Conservation (phyloP, 768 basidiomycete genomes). For the Tephrocybe sp. region DNA sequence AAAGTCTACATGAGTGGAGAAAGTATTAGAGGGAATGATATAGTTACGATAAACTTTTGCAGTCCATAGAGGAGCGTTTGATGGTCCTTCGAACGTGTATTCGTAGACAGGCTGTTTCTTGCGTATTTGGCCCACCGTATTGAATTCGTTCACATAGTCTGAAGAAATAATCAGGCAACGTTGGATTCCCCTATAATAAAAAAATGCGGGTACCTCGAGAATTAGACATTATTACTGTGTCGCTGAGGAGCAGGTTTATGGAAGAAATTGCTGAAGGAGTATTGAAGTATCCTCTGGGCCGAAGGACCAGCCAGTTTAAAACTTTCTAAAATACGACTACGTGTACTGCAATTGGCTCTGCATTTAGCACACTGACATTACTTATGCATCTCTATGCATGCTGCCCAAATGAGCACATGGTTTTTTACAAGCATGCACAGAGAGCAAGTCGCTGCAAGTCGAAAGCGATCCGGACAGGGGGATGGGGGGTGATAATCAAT, state of each 20-base stretch:
- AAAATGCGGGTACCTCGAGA: neutral
- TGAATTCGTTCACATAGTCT: slow-evolving; percentile 21
- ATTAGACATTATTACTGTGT: neutral
- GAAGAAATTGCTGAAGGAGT: neutral
- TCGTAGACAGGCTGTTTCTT: slow-evolving; percentile 11
- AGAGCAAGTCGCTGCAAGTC: too few relatives aligned
- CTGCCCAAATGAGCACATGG: neutral
- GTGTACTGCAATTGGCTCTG: too few relatives aligned
- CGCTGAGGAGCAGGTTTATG: neutral
- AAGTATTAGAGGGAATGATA: neutral
- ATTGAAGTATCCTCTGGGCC: too few relatives aligned
- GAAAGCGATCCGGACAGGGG: neutral
- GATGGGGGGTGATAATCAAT: neutral
- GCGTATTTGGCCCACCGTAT: slow-evolving; percentile 14
- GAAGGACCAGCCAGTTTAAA: too few relatives aligned
- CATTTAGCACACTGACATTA: too few relatives aligned
- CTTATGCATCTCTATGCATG: too few relatives aligned
- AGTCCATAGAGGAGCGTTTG: slow-evolving; percentile 24
- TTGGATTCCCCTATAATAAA: neutral
- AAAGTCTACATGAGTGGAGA: neutral
- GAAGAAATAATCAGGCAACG: neutral
- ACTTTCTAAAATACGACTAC: too few relatives aligned
- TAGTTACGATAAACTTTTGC: slow-evolving; percentile 26
- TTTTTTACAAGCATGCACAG: neutral
- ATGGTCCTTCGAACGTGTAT: slow-evolving; percentile 18